phyloP scores from a whole-genome alignment of 306 rosid genomes.

The Cicer bijugum region DNA sequence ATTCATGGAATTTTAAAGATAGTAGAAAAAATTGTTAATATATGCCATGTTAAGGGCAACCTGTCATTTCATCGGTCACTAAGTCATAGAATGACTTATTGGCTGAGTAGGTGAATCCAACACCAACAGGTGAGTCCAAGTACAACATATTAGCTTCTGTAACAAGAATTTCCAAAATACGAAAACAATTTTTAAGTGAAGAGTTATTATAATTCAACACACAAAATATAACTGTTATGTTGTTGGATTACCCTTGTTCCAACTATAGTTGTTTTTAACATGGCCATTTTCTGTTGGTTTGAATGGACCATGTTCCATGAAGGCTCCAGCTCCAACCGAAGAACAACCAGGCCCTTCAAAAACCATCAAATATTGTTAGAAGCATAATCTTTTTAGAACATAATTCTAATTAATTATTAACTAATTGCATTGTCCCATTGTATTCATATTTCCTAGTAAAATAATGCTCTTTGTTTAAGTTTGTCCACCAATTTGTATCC shows the following conservation, averaged over 20 bases:
- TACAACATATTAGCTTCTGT: constrained; percentile 37
- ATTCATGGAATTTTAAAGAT: too few relatives aligned
- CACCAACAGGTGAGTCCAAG: constrained; percentile 76
- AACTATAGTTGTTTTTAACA: constrained; percentile 38
- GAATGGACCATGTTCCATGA: constrained; percentile 71
- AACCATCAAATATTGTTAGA: not conserved
- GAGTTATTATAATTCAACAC: too few relatives aligned
- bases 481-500: too few relatives aligned
- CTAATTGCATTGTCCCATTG: too few relatives aligned
- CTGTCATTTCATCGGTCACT: constrained; percentile 59
- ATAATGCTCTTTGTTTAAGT: too few relatives aligned
- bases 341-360: constrained; percentile 78
- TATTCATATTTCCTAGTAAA: constrained; percentile 12
- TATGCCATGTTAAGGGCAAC: constrained; percentile 33
- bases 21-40: too few relatives aligned
- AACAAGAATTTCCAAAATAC: not conserved
- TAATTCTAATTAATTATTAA: too few relatives aligned
- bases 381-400: too few relatives aligned
- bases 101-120: constrained; percentile 75
- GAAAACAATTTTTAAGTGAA: not conserved
- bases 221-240: too few relatives aligned
- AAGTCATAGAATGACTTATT: constrained; percentile 55
- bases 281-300: constrained; percentile 52
- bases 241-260: constrained; percentile 40
- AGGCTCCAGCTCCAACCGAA: constrained; percentile 70